Conservation (phyloP, 495 filamentous ascomycete species). For the Talaromyces borbonicus region DNA sequence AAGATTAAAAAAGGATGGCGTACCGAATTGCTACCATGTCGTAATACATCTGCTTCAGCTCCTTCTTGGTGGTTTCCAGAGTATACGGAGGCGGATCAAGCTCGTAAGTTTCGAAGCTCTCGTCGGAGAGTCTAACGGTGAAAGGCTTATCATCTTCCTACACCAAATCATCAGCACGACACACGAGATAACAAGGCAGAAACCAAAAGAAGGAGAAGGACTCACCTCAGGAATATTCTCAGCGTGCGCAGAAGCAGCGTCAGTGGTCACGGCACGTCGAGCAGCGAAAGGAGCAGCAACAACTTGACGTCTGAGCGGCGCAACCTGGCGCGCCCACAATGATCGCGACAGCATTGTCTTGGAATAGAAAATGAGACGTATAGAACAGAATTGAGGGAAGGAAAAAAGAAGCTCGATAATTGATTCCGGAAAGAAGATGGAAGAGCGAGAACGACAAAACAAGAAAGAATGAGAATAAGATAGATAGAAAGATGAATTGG, state of each 20-base stretch:
- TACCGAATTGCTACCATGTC: constrained; percentile 95
- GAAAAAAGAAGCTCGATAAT: neutral
- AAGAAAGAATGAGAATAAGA: too few relatives aligned
- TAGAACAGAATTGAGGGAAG: neutral
- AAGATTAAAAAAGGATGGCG: neutral
- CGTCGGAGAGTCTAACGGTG: constrained; percentile 82
- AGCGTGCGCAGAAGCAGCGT: constrained; percentile 83
- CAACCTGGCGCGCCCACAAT: constrained; percentile 33
- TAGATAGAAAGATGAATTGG: neutral
- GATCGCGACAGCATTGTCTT: constrained; percentile 33
- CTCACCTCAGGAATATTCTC: constrained; percentile 65
- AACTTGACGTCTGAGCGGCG: constrained; percentile 44
- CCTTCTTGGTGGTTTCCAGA: constrained; percentile 85
- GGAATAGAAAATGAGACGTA: neutral
- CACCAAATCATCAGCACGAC: neutral
- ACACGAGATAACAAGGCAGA: neutral
- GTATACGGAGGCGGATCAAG: constrained; percentile 91
- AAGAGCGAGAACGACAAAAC: neutral
- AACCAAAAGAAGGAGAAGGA: constrained; percentile 37
- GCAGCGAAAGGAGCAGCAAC: constrained; percentile 38
- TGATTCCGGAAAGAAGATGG: neutral
- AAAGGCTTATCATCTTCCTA: constrained; percentile 94
- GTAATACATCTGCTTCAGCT: constrained; percentile 97
- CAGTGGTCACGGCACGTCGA: constrained; percentile 78
- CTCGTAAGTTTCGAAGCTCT: constrained; percentile 99